Conservation (phyloP, 345 rosid genomes). For the Aquilaria malaccensis region DNA sequence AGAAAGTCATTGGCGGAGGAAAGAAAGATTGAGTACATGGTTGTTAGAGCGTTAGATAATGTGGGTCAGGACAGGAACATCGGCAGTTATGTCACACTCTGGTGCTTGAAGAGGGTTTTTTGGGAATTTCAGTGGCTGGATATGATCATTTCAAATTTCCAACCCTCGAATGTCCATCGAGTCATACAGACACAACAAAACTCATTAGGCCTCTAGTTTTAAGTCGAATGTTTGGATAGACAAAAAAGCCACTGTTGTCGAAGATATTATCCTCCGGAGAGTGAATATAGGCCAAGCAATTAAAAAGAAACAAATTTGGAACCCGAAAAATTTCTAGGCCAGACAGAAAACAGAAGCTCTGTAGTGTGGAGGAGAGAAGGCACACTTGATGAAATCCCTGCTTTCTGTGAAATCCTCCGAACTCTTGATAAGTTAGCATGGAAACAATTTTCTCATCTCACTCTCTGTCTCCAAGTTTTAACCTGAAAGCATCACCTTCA, state of each 20-base stretch:
- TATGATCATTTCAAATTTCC: too few relatives aligned
- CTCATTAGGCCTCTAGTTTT: background rate
- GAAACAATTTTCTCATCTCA: slow-evolving; percentile 66
- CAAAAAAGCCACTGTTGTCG: slow-evolving; percentile 22
- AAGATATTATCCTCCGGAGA: slow-evolving; percentile 38
- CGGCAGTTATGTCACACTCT: background rate
- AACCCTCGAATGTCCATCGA: too few relatives aligned
- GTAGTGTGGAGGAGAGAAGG: too few relatives aligned
- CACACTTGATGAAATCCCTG: slow-evolving; percentile 1
- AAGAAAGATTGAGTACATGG: slow-evolving; percentile 23
- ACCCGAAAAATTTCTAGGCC: slow-evolving; percentile 33
- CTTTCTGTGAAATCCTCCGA: slow-evolving; percentile 13
- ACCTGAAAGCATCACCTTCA: slow-evolving; percentile 32
- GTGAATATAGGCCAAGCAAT: slow-evolving; percentile 34
- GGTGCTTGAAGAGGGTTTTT: slow-evolving; percentile 8
- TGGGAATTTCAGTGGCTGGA: slow-evolving; percentile 5
- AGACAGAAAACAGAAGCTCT: slow-evolving; percentile 14
- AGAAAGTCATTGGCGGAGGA: slow-evolving; percentile 59
- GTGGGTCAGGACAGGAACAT: slow-evolving; percentile 24
- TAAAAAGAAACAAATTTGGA: slow-evolving; percentile 21
- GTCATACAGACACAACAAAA: background rate
- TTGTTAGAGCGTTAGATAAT: slow-evolving; percentile 26
- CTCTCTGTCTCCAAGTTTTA: slow-evolving; percentile 46
- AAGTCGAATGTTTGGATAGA: background rate
- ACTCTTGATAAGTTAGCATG: slow-evolving; percentile 26